Evolutionary conservation across 1,139 yeast species (phyloP).

Genomic region (Yamadazyma aaseri): DNA sequence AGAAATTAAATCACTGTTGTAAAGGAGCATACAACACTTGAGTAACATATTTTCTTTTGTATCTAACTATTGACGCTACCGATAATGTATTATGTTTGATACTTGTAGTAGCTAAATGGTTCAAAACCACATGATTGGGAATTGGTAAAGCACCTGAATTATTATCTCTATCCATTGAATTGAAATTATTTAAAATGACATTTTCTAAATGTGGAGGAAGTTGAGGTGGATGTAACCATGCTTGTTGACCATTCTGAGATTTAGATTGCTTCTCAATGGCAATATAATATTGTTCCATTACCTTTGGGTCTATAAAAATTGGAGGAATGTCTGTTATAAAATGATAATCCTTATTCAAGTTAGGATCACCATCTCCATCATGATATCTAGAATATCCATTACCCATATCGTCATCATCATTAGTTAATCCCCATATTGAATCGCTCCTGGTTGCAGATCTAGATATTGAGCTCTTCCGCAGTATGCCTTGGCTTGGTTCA

Average conservation of each 20-base stretch:
- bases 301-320: slow-evolving; percentile 76
- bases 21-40: slow-evolving; percentile 51
- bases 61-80: slow-evolving; percentile 48
- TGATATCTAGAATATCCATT: slow-evolving; percentile 76
- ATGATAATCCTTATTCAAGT: slow-evolving; percentile 25
- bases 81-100: slow-evolving; percentile 50
- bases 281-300: slow-evolving; percentile 60
- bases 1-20: slow-evolving; percentile 23
- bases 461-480: slow-evolving; percentile 30
- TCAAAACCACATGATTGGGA: slow-evolving; percentile 48
- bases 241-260: slow-evolving; percentile 61
- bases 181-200: slow-evolving; percentile 47
- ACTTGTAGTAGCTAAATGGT: slow-evolving; percentile 50
- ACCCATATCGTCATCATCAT: slow-evolving; percentile 79
- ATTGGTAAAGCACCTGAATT: slow-evolving; percentile 51
- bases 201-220: slow-evolving; percentile 50
- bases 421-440: slow-evolving; percentile 56
- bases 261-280: slow-evolving; percentile 72
- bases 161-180: slow-evolving; percentile 45
- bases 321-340: slow-evolving; percentile 81
- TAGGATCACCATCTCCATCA: slow-evolving; percentile 51
- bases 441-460: slow-evolving; percentile 37
- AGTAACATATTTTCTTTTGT: slow-evolving; percentile 48
- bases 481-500: slow-evolving; percentile 8
- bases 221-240: slow-evolving; percentile 65